Conservation (phyloP, 208 protist genomes). For the Trypanosoma conorhini region DNA sequence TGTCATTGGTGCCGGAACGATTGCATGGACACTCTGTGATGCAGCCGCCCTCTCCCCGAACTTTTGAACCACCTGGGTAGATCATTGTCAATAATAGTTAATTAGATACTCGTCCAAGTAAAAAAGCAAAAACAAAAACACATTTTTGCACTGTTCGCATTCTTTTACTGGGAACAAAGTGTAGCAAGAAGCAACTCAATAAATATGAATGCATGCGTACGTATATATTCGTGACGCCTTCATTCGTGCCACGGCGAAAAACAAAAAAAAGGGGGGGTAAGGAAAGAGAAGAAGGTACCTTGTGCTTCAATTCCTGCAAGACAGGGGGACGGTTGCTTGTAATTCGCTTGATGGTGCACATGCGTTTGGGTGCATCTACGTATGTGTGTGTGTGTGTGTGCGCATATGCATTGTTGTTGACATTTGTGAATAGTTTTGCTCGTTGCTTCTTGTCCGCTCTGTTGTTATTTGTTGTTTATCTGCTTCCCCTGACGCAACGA, state of each 20-base stretch:
- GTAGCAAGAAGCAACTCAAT: background rate
- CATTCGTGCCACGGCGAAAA: background rate
- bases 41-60: background rate
- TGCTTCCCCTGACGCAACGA: background rate
- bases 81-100: too few relatives aligned
- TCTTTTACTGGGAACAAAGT: background rate
- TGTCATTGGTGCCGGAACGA: background rate
- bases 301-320: background rate
- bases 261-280: too few relatives aligned
- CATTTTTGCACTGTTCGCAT: background rate
- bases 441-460: background rate
- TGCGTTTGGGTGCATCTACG: background rate
- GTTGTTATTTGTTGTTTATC: background rate
- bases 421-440: background rate
- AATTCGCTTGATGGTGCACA: background rate
- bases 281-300: background rate
- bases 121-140: too few relatives aligned
- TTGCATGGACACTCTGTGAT: background rate
- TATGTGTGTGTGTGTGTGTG: conserved; percentile 1
- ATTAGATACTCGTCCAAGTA: too few relatives aligned
- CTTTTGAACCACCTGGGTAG: background rate
- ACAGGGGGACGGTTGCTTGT: background rate
- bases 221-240: background rate
- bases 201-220: conserved; percentile 4
- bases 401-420: conserved; percentile 1